Base-by-base conservation (phyloP, 805 yeast species). In the Lachancea meyersii region DNA sequence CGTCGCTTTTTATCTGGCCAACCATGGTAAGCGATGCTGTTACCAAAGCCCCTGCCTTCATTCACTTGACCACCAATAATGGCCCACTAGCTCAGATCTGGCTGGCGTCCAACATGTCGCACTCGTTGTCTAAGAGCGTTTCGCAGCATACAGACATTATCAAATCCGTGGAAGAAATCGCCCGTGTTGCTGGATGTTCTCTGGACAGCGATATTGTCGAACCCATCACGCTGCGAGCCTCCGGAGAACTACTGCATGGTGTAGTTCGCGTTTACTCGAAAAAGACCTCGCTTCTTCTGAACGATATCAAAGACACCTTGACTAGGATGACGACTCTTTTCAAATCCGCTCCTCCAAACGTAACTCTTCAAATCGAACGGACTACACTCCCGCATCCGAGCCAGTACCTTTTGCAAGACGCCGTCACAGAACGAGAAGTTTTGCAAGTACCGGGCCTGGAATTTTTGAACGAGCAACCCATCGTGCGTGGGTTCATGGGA, bases 81-180 rank as follows among this genome's bases (percentile, higher is more conserved):
- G 94, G 95, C 2, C 95, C 95, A 1, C 68, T 88, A 47, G 95
- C 94, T 2, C 85, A 82, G 50, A 88, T 87, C 7, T 88, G 96
- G 96, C 70, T 88, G 36, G 96, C 96, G 8, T 91, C 96, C 17
- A 88, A 86, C 58, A 73, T 88, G 64, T 50, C 63, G 16, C 54
- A 53, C 53, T 82, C 80, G 51, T 73, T 86, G 26, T 73, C 88
- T 33, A 82, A 82, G 53, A 77, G 76, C 41, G 91, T 85, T 57
- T 69, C 82, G 35, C 68, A 86, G 38, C 80, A 76, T 52, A 82
- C 96, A 11, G 76, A 84, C 52, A 80, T 89, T 45, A 58, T 75
- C 11, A 74, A 79, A 46, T 81, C 89, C 14, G 76, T 82, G 22
- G 69, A 72, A 47, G 87, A 85, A 18, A 79, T 84, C 51, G 79